Evolutionary conservation across 495 filamentous ascomycete species (phyloP).

Genomic region (Xylaria palmicola): DNA sequence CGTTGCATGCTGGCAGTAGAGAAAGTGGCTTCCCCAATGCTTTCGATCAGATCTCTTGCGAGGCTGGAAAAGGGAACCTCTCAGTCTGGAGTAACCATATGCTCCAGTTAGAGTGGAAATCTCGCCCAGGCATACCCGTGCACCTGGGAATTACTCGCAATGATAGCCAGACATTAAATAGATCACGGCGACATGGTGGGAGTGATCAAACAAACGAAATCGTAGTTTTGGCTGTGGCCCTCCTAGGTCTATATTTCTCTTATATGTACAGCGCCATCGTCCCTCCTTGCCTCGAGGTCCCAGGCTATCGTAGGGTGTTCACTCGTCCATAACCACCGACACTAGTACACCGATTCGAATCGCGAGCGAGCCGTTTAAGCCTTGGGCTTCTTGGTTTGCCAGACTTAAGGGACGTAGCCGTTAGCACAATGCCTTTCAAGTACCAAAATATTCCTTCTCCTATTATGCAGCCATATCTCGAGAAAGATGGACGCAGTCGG

Average conservation of each 20-base stretch:
- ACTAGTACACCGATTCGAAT: not conserved
- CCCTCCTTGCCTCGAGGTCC: not conserved
- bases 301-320: not conserved
- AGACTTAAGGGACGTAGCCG: slow-evolving; percentile 53
- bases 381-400: slow-evolving; percentile 78
- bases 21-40: no score
- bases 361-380: slow-evolving; percentile 29
- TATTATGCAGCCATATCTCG: not conserved
- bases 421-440: not conserved
- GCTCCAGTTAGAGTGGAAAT: no score
- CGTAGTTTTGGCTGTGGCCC: slow-evolving; percentile 16
- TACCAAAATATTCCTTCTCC: slow-evolving; percentile 19
- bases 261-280: slow-evolving; percentile 28
- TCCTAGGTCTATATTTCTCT: slow-evolving; percentile 25
- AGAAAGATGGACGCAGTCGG: not conserved
- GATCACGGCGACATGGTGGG: not conserved
- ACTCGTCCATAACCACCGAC: not conserved
- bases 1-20: no score
- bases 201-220: slow-evolving; percentile 14
- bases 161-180: no score
- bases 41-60: no score
- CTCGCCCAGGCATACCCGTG: no score
- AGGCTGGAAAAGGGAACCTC: no score
- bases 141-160: no score
- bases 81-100: no score